phyloP scores from a whole-genome alignment of 2,329 filamentous ascomycete species.

The Colletotrichum liriopes region DNA sequence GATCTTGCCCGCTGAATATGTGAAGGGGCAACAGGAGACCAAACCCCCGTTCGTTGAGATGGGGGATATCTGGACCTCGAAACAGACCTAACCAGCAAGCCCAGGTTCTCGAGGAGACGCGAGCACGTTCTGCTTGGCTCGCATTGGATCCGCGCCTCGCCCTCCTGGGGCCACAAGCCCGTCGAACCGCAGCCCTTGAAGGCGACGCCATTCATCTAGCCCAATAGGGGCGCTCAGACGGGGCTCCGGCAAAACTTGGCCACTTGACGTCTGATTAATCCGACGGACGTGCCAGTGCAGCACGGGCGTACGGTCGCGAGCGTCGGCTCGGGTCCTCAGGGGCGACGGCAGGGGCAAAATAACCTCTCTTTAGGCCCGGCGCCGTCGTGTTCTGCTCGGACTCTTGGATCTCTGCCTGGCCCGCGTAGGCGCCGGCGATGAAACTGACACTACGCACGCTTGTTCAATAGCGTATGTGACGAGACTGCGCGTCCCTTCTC shows the following conservation, averaged over 20 bases:
- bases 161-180: not conserved
- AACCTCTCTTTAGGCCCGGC: not conserved
- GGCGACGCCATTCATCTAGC: not conserved
- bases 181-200: not conserved
- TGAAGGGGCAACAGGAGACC: too few species aligned
- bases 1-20: not conserved
- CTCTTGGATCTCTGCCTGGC: not conserved
- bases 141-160: not conserved
- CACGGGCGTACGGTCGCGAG: not conserved
- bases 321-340: too few species aligned
- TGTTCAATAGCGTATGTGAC: not conserved
- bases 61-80: too few species aligned
- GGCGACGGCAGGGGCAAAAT: too few species aligned
- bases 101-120: not conserved
- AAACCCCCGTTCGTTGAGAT: too few species aligned
- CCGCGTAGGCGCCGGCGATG: not conserved
- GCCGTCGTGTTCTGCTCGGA: not conserved
- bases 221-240: not conserved
- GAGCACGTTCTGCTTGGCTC: not conserved
- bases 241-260: not conserved
- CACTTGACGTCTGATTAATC: not conserved
- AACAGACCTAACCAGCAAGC: not conserved
- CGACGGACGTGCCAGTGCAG: not conserved
- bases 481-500: not conserved
- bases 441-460: not conserved